phyloP scores from a whole-genome alignment of 345 rosid species.

The Combretum micranthum region DNA sequence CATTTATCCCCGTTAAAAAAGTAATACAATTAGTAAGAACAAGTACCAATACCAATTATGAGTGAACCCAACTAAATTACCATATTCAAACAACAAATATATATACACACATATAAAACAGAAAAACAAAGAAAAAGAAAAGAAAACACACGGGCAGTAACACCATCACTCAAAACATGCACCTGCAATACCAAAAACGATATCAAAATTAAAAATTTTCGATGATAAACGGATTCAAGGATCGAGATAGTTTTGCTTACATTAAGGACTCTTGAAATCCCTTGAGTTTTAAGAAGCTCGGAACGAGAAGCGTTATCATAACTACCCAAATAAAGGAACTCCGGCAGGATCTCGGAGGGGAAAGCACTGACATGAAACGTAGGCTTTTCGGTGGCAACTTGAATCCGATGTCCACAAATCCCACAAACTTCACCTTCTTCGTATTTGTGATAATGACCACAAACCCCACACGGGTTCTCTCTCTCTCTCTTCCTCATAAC shows the following conservation, averaged over 20 bases:
- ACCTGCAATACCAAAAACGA: neutral
- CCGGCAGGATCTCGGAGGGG: conserved; percentile 88
- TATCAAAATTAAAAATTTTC: neutral
- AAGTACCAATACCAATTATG: too few relatives aligned
- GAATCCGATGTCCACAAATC: conserved; percentile 82
- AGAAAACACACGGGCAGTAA: neutral
- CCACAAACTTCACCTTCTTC: conserved; percentile 98
- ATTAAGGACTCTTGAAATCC: conserved; percentile 86
- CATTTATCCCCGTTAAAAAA: too few relatives aligned
- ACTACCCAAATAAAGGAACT: conserved; percentile 85
- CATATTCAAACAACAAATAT: too few relatives aligned
- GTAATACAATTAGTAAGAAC: too few relatives aligned
- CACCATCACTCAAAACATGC: neutral
- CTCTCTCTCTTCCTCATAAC: conserved; percentile 96
- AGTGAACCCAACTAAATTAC: too few relatives aligned
- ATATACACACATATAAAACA: too few relatives aligned
- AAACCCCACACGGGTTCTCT: conserved; percentile 93
- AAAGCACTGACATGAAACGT: conserved; percentile 71
- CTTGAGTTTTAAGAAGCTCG: conserved; percentile 83
- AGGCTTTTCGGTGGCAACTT: conserved; percentile 34
- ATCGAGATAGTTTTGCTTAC: conserved; percentile 26
- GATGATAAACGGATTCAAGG: neutral
- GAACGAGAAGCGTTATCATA: conserved; percentile 99
- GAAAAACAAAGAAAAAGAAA: neutral
- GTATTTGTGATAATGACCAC: conserved; percentile 98